Conservation (phyloP, 768 basidiomycete genomes). For the Suillus americanus region DNA sequence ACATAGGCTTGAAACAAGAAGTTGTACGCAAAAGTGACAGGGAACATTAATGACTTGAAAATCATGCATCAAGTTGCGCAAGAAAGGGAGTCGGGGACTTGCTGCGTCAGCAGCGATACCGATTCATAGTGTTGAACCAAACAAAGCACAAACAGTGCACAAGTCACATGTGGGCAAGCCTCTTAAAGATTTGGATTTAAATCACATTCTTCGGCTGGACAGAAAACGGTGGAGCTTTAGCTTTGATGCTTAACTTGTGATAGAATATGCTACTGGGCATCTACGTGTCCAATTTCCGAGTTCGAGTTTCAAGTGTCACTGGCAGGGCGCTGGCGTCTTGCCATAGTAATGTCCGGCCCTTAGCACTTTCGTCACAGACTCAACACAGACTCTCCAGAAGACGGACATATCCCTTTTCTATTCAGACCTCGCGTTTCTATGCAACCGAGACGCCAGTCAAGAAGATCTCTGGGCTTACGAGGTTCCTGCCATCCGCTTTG, state of each 20-base stretch:
- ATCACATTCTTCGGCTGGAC: not conserved
- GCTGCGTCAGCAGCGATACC: too few species aligned
- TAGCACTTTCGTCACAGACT: not conserved
- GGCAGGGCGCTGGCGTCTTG: constrained; percentile 5
- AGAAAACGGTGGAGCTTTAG: not conserved
- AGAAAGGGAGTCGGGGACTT: too few species aligned
- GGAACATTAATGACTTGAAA: too few species aligned
- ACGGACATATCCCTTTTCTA: not conserved
- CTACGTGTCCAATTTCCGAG: constrained; percentile 1
- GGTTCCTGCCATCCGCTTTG: constrained; percentile 33
- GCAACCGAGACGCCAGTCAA: constrained; percentile 10
- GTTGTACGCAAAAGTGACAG: too few species aligned
- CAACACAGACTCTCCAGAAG: not conserved
- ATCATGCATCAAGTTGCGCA: too few species aligned
- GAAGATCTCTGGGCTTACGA: constrained; percentile 20
- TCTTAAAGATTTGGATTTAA: not conserved
- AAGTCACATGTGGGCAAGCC: not conserved
- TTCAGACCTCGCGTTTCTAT: constrained; percentile 10
- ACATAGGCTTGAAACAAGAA: too few species aligned
- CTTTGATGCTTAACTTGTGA: constrained; percentile 3
- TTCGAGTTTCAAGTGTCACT: not conserved
- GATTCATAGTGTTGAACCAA: not conserved
- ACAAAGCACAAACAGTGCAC: not conserved
- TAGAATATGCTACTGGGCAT: constrained; percentile 3
- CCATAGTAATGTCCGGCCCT: constrained; percentile 1